Percentiles rank a stretch among this genome's conserved stretches.
phyloP scores from a whole-genome alignment of 352 stramenopile genomes.

The Phytopythium aichiense region DNA sequence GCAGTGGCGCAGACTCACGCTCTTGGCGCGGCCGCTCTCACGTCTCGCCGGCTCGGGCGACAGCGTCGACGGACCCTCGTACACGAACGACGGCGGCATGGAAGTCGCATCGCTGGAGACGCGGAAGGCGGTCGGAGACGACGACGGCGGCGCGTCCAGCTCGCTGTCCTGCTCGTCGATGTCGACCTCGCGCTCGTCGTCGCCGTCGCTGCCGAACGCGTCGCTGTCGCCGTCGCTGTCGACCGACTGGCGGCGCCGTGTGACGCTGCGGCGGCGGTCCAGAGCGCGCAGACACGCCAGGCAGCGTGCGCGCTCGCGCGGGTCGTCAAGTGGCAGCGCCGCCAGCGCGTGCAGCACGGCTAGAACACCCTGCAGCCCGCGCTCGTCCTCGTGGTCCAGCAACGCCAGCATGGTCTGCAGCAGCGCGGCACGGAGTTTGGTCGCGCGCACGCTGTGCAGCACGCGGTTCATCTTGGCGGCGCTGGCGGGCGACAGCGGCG shows the following conservation, averaged over 20 bases:
- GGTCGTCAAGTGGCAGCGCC: constrained; percentile 35
- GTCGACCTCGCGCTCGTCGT: constrained; percentile 1
- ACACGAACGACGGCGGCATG: constrained; percentile 6
- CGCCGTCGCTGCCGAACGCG: constrained; percentile 2
- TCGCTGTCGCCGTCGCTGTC: neutral
- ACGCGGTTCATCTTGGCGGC: constrained; percentile 3
- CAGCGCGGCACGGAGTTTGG: constrained; percentile 37
- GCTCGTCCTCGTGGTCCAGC: constrained; percentile 49
- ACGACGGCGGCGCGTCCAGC: neutral
- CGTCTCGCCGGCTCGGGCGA: neutral
- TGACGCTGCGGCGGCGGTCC: constrained; percentile 1
- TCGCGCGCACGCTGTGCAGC: constrained; percentile 13
- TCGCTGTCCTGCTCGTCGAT: constrained; percentile 1
- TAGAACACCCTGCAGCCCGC: constrained; percentile 39
- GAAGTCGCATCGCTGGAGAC: neutral
- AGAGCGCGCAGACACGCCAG: constrained; percentile 35
- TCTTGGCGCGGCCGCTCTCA: constrained; percentile 37
- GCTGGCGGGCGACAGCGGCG: neutral
- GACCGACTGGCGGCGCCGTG: neutral
- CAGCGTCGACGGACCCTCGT: neutral
- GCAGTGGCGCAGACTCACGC: constrained; percentile 47
- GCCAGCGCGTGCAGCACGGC: constrained; percentile 43
- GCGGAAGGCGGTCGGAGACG: neutral
- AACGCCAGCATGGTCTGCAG: constrained; percentile 51
- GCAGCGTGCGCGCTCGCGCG: constrained; percentile 32